These are phyloP conservation scores for Phytophthora vignae DNA, from an alignment of 352 stramenopile genomes.

Conservation along the genomic window DNA sequence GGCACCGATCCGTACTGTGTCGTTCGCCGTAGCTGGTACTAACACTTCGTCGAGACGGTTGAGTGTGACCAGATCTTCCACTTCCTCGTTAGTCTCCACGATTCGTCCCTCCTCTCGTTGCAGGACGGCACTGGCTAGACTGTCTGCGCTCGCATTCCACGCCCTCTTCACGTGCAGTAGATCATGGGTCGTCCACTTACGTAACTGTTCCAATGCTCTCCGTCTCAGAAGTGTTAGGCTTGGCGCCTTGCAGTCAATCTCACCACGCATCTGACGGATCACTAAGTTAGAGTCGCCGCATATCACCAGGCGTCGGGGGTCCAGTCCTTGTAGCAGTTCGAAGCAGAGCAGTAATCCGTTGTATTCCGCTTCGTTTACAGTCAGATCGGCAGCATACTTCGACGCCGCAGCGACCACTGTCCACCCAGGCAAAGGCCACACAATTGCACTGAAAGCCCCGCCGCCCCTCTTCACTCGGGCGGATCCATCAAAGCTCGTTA, in stretches of 20 bases:
- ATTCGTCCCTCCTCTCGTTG: neutral
- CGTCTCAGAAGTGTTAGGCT: neutral
- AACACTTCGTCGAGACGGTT: neutral
- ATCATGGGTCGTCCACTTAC: neutral
- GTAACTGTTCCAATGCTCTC: neutral
- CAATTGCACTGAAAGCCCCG: conserved; percentile 15
- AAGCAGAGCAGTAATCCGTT: neutral
- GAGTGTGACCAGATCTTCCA: too few species aligned
- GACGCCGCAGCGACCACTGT: neutral
- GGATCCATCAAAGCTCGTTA: conserved; percentile 32
- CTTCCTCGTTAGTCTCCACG: too few species aligned
- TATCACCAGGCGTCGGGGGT: neutral
- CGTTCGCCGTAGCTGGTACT: fast-evolving
- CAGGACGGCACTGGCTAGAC: neutral
- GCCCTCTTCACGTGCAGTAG: conserved; percentile 1
- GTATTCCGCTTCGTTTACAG: conserved; percentile 38
- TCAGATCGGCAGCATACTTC: neutral
- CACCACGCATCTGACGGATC: conserved; percentile 8
- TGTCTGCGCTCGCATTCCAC: conserved; percentile 7
- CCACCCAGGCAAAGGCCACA: conserved; percentile 27
- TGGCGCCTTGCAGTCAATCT: conserved; percentile 9
- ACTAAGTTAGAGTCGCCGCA: conserved; percentile 5
- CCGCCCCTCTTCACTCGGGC: conserved; percentile 6
- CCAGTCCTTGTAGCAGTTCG: neutral
- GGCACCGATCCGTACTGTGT: too few species aligned